Percentiles rank a stretch among this genome's conserved stretches.
Conservation (phyloP, 176 grass and related monocot species). For the Saccharum officinarum region DNA sequence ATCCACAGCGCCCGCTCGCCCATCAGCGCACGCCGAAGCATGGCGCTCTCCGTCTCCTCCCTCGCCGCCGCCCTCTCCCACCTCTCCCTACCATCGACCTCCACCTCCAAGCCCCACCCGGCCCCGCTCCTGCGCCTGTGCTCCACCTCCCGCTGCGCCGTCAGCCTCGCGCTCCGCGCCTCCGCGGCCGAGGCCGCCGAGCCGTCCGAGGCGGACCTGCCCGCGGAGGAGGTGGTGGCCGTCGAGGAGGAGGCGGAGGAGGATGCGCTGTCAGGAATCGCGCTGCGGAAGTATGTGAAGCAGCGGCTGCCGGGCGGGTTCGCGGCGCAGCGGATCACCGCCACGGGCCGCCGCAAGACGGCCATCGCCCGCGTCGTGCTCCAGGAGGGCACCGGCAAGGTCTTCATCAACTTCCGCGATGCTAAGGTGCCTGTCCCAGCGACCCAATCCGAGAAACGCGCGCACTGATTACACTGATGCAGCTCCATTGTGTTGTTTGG, state of each 20-base stretch:
- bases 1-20: conserved; percentile 34
- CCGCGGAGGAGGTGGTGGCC: conserved; percentile 20
- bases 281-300: conserved; percentile 82
- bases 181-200: conserved; percentile 35
- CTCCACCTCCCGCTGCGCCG: neutral
- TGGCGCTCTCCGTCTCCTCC: conserved; percentile 80
- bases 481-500: neutral
- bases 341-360: conserved; percentile 85
- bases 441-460: neutral
- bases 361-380: conserved; percentile 86
- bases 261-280: conserved; percentile 20
- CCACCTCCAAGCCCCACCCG: conserved; percentile 25
- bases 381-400: conserved; percentile 85
- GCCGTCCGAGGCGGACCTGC: conserved; percentile 27
- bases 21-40: conserved; percentile 23
- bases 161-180: conserved; percentile 31
- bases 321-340: conserved; percentile 87
- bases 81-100: conserved; percentile 61
- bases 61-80: conserved; percentile 64
- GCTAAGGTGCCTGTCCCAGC: conserved; percentile 52
- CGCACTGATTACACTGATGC: neutral
- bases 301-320: conserved; percentile 79
- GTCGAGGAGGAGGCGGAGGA: conserved; percentile 47
- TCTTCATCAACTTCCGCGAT: conserved; percentile 94
- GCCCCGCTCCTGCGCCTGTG: conserved; percentile 1